Conservation (phyloP, 371 early-diverging fungal genomes). For the Lichtheimia ornata region DNA sequence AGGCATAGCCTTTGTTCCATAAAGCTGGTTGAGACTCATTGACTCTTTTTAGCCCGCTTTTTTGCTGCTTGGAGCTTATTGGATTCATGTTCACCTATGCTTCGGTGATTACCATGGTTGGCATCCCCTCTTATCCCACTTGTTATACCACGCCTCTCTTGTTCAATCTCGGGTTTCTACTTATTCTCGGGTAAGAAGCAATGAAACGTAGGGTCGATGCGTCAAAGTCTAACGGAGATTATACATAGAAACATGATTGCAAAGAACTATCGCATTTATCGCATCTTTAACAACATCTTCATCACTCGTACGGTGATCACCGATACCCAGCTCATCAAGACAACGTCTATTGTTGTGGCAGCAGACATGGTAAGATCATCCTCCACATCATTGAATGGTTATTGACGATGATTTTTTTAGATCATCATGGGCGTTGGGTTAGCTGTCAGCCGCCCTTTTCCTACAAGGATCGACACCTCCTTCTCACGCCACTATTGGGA, state of each 20-base stretch:
- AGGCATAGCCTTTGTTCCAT: neutral
- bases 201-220: neutral
- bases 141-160: conserved; percentile 52
- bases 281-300: conserved; percentile 64
- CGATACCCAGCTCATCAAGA: conserved; percentile 53
- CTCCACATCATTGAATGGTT: neutral
- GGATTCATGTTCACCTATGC: conserved; percentile 58
- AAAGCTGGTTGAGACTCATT: neutral
- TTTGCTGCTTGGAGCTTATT: conserved; percentile 58
- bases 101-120: conserved; percentile 52
- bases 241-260: conserved; percentile 60
- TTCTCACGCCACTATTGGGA: conserved; percentile 52
- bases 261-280: conserved; percentile 63
- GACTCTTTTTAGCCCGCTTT: conserved; percentile 44
- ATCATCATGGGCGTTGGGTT: conserved; percentile 44
- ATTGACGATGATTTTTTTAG: conserved; percentile 19
- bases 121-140: conserved; percentile 41
- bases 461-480: conserved; percentile 35
- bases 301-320: conserved; percentile 61
- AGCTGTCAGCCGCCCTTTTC: conserved; percentile 35
- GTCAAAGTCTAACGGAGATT: neutral
- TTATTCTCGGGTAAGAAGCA: conserved; percentile 47
- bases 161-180: conserved; percentile 56
- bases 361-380: conserved; percentile 47
- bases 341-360: conserved; percentile 45